These are phyloP conservation scores for Cyberlindnera petersonii DNA, from an alignment of 805 yeast genomes.

Conservation along the genomic window DNA sequence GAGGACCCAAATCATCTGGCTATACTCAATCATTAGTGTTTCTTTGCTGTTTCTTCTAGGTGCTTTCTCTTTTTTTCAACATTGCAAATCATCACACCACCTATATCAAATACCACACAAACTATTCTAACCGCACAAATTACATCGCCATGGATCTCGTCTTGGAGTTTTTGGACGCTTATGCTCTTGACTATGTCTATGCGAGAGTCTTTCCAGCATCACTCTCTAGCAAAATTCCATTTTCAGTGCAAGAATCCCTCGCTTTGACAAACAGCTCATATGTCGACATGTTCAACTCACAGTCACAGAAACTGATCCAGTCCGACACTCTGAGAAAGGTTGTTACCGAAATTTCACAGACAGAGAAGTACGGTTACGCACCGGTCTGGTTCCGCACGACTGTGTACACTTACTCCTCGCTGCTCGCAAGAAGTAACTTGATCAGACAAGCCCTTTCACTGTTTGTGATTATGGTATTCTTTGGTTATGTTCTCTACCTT, in stretches of 20 bases:
- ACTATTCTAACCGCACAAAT: neutral
- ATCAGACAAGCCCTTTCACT: conserved; percentile 69
- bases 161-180: conserved; percentile 74
- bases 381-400: conserved; percentile 58
- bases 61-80: no score
- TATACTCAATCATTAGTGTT: neutral
- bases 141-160: conserved; percentile 75
- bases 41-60: neutral
- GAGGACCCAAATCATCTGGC: neutral
- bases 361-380: conserved; percentile 55
- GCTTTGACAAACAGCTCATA: conserved; percentile 24
- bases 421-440: conserved; percentile 66
- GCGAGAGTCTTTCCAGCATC: conserved; percentile 64
- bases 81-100: conserved; percentile 3
- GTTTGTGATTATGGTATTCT: conserved; percentile 64
- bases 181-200: conserved; percentile 67
- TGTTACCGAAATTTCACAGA: conserved; percentile 23
- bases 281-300: conserved; percentile 19
- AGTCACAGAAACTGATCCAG: conserved; percentile 15
- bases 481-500: conserved; percentile 84
- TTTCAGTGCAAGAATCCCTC: conserved; percentile 28
- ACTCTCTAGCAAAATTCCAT: conserved; percentile 36
- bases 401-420: conserved; percentile 57
- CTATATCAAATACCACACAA: neutral
- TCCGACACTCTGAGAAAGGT: conserved; percentile 10